A percentile compares a stretch with the other conserved stretches of the same genome.
Conservation (phyloP, 1,284 basidiomycete species). For the Melampsora larici-populina region DNA sequence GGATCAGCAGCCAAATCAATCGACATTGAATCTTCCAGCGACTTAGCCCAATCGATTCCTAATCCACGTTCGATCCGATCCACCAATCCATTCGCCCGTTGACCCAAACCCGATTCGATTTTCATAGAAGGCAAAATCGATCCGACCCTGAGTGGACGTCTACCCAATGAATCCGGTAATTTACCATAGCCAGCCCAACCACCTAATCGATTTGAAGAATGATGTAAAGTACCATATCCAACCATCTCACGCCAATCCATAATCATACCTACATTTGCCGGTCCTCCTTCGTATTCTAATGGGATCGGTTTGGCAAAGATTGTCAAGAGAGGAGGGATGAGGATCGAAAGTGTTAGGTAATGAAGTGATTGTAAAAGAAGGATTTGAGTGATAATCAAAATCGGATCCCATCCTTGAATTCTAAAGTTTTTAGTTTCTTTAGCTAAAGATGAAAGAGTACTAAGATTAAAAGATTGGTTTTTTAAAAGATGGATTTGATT, state of each 20-base stretch:
- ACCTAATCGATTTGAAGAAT: slow-evolving; percentile 42
- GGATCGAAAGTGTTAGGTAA: slow-evolving; percentile 77
- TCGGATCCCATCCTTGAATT: slow-evolving; percentile 66
- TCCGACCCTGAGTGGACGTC: slow-evolving; percentile 11
- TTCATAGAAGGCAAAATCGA: not conserved
- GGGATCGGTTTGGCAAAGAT: slow-evolving; percentile 70
- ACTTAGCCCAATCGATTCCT: not conserved
- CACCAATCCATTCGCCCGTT: not conserved
- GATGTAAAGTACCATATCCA: slow-evolving; percentile 67
- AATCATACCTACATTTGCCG: slow-evolving; percentile 80
- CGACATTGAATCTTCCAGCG: not conserved
- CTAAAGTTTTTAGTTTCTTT: slow-evolving; percentile 38
- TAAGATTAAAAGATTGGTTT: not conserved
- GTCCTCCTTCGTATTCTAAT: slow-evolving; percentile 78
- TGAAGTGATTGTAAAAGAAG: slow-evolving; percentile 85
- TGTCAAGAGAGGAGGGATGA: slow-evolving; percentile 75
- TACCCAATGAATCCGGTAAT: slow-evolving; percentile 6
- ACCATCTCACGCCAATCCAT: slow-evolving; percentile 98
- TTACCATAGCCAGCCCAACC: slow-evolving; percentile 29
- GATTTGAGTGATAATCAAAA: slow-evolving; percentile 75
- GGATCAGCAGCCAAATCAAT: slow-evolving; percentile 4
- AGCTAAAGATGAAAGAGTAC: slow-evolving; percentile 5
- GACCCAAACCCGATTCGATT: slow-evolving; percentile 13
- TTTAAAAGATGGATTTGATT: not conserved
- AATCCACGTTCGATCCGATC: not conserved